Evolutionary conservation across 1,284 basidiomycete species (phyloP).

Genomic region (Xerocomus nothofagi): DNA sequence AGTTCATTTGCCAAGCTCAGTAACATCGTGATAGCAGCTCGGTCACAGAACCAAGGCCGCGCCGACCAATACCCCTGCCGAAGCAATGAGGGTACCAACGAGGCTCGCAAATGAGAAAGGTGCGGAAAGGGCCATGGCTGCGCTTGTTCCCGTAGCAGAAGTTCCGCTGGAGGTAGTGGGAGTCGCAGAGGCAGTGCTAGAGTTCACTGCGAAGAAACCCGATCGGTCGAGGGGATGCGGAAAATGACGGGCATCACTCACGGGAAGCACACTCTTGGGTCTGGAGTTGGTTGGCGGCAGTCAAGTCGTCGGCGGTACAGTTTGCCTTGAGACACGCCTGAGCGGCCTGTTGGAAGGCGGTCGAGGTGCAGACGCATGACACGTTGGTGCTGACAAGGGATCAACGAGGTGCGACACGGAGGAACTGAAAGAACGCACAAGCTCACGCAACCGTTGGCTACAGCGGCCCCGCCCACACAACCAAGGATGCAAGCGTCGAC

Average conservation of each 20-base stretch:
- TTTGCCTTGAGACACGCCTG: conserved; percentile 13
- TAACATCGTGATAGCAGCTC: neutral
- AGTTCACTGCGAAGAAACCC: neutral
- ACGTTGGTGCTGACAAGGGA: conserved; percentile 21
- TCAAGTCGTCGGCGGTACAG: conserved; percentile 14
- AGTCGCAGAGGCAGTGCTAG: neutral
- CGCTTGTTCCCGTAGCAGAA: conserved; percentile 10
- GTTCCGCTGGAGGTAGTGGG: neutral
- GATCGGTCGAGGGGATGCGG: neutral
- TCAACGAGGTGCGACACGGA: neutral
- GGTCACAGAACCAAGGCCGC: conserved; percentile 28
- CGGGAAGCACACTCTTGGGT: conserved; percentile 10
- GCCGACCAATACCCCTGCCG: conserved; percentile 28
- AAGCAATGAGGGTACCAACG: conserved; percentile 27
- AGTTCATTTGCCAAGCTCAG: neutral
- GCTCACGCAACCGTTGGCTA: conserved; percentile 1
- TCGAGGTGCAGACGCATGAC: conserved; percentile 21
- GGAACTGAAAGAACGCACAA: conserved; percentile 15
- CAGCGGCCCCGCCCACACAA: conserved; percentile 12
- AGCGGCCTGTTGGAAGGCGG: conserved; percentile 24
- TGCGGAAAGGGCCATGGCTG: conserved; percentile 17
- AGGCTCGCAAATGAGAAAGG: conserved; percentile 20
- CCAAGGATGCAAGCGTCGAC: conserved; percentile 7
- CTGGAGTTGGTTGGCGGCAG: conserved; percentile 12
- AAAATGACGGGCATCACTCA: conserved; percentile 2